Conservation (phyloP, 192 early-diverging fungal genomes). For the Gigaspora rosea region DNA sequence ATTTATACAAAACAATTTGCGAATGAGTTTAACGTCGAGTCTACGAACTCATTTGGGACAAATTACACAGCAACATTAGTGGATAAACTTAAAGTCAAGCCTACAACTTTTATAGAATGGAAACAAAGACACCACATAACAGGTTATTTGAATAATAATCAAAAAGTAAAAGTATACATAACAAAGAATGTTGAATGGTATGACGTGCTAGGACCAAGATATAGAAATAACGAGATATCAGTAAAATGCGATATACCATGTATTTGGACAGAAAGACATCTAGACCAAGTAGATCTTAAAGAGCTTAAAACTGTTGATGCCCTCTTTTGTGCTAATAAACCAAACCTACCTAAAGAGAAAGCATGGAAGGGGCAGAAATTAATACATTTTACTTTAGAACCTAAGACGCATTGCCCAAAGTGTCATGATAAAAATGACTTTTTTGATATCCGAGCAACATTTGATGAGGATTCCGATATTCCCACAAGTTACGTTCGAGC, state of each 20-base stretch:
- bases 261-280: neutral
- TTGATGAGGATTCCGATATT: neutral
- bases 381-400: neutral
- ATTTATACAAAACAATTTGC: too few species aligned
- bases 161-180: neutral
- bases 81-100: neutral
- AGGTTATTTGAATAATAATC: neutral
- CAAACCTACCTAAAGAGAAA: neutral
- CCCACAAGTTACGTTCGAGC: neutral
- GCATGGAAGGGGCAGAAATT: neutral
- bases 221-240: neutral
- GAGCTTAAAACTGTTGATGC: neutral
- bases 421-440: too few species aligned
- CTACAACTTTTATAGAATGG: neutral
- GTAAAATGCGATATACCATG: neutral
- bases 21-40: too few species aligned
- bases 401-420: neutral
- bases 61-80: too few species aligned
- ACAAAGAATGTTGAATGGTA: neutral
- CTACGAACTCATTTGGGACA: too few species aligned
- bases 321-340: neutral
- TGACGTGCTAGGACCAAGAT: neutral
- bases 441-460: neutral
- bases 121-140: neutral
- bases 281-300: neutral